These are phyloP conservation scores for Backusella australiensis DNA, from an alignment of 192 early-diverging fungal genomes.

Conservation along the genomic window DNA sequence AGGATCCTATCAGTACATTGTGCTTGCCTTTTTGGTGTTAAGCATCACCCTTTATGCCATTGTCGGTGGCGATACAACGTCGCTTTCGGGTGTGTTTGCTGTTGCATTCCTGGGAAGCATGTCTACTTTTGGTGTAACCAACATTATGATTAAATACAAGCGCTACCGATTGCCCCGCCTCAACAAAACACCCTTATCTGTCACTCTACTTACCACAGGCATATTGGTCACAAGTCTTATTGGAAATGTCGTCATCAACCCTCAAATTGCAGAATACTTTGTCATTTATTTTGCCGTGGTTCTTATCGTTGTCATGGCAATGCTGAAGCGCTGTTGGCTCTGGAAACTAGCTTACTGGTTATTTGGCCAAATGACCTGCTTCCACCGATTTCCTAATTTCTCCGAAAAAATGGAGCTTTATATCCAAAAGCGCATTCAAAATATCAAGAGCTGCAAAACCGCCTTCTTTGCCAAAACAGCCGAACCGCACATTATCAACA, in stretches of 20 bases:
- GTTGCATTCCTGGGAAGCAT: conserved; percentile 50
- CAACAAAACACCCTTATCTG: conserved; percentile 25
- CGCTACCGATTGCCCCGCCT: conserved; percentile 42
- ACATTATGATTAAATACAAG: conserved; percentile 47
- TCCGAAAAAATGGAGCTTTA: conserved; percentile 11
- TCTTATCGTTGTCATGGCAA: conserved; percentile 34
- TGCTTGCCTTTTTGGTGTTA: conserved; percentile 46
- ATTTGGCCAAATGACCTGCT: conserved; percentile 22
- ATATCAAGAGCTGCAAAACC: conserved; percentile 38
- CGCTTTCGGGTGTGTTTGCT: conserved; percentile 52
- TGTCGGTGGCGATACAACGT: conserved; percentile 40
- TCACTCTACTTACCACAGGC: conserved; percentile 30
- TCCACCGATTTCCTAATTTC: conserved; percentile 5
- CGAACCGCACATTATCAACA: conserved; percentile 55
- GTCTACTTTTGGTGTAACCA: conserved; percentile 41
- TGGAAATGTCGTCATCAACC: conserved; percentile 45
- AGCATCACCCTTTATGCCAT: conserved; percentile 45
- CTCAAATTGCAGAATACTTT: conserved; percentile 47
- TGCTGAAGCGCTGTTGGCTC: conserved; percentile 43
- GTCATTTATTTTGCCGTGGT: conserved; percentile 47
- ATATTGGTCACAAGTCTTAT: conserved; percentile 34
- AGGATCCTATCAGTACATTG: conserved; percentile 49
- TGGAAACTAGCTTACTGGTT: conserved; percentile 35
- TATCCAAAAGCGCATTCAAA: conserved; percentile 34
- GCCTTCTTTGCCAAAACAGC: conserved; percentile 59